A percentile compares a stretch with the other conserved stretches of the same genome.
Conservation (phyloP, 192 early-diverging fungal species). For the Coemansia sp. region DNA sequence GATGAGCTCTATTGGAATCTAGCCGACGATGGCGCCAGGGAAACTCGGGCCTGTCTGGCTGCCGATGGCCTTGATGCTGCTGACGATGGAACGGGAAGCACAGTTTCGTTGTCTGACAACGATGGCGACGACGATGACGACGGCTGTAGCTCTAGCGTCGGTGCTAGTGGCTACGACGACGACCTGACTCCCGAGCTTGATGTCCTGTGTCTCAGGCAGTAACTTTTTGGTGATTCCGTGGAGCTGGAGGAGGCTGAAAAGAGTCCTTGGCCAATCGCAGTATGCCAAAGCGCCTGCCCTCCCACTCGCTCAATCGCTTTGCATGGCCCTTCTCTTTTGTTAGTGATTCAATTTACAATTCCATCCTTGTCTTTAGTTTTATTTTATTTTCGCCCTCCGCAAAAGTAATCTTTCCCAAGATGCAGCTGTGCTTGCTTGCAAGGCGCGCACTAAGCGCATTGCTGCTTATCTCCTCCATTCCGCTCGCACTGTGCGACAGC, state of each 20-base stretch:
- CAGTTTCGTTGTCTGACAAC: neutral
- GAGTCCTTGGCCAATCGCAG: neutral
- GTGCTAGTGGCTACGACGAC: neutral
- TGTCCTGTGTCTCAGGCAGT: neutral
- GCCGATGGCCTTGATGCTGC: neutral
- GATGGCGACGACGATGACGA: neutral
- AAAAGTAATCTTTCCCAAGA: neutral
- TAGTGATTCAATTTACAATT: neutral
- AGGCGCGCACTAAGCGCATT: conserved; percentile 29
- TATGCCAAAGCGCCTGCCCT: too few relatives aligned
- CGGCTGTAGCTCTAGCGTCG: neutral
- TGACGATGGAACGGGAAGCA: neutral
- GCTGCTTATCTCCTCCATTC: conserved; percentile 14
- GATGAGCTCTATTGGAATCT: conserved; percentile 20
- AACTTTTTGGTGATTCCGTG: too few relatives aligned
- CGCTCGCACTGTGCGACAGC: conserved; percentile 10
- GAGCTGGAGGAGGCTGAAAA: too few relatives aligned
- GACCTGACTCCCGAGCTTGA: neutral
- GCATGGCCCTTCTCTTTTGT: neutral
- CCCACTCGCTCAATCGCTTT: too few relatives aligned
- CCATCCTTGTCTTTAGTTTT: too few relatives aligned
- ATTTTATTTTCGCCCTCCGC: too few relatives aligned
- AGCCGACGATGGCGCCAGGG: conserved; percentile 1
- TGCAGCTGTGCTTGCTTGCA: conserved; percentile 40
- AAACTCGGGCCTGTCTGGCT: neutral